phyloP scores from a whole-genome alignment of 169 alveolate species.

The Amoebophrya sp. region DNA sequence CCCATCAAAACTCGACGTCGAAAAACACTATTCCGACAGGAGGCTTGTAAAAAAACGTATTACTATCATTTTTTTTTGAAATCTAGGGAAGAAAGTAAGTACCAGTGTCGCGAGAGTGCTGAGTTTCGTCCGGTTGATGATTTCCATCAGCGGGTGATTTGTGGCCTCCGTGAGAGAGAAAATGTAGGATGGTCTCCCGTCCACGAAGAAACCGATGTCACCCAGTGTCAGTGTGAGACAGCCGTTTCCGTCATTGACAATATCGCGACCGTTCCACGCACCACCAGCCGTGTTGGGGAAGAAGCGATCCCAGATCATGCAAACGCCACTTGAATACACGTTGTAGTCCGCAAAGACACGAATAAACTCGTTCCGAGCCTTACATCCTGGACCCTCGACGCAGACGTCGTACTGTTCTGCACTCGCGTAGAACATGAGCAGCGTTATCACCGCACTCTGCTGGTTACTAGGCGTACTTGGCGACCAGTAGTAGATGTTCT shows the following conservation, averaged over 20 bases:
- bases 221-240: neutral
- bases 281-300: constrained; percentile 35
- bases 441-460: neutral
- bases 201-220: constrained; percentile 34
- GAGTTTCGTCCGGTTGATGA: neutral
- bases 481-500: constrained; percentile 27
- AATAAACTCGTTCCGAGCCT: constrained; percentile 24
- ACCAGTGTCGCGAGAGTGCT: neutral
- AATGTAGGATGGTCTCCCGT: constrained; percentile 23
- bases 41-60: too few relatives aligned
- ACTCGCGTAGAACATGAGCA: constrained; percentile 13
- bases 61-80: too few relatives aligned
- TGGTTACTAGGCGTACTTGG: neutral
- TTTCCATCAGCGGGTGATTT: neutral
- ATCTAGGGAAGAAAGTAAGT: too few relatives aligned
- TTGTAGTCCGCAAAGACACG: constrained; percentile 9
- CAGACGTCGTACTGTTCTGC: neutral
- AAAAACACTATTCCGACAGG: too few relatives aligned
- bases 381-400: constrained; percentile 20
- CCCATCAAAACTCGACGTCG: too few relatives aligned
- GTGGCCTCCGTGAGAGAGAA: neutral
- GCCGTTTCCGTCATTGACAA: constrained; percentile 29
- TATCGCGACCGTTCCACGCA: constrained; percentile 17
- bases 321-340: neutral
- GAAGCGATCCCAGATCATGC: constrained; percentile 32